Evolutionary conservation across 2,329 filamentous ascomycete genomes (phyloP), one percentile per base, ranked within the genome.

Genomic region (Tympanopsis confertula): DNA sequence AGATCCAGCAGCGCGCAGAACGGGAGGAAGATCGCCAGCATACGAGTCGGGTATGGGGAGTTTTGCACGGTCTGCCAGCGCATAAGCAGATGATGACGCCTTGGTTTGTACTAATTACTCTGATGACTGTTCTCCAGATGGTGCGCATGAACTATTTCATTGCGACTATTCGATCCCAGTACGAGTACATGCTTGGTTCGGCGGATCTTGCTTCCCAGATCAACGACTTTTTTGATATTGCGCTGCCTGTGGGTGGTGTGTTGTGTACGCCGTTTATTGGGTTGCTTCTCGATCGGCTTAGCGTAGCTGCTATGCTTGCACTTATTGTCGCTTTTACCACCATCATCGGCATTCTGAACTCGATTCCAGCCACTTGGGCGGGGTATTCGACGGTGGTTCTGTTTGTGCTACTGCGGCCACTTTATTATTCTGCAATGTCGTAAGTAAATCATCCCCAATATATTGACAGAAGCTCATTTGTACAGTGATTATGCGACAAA

Each of bases 401-500:
- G 1, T 87, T 87, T 45, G 79, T 84, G 14, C 53, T 86, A 20
- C 81, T 85, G 45, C 72, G 83, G 0, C 83, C 82, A 0, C 62
- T 87, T 0, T 88, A 86, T 56, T 87, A 87, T 57, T 84, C 80
- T 0, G 75, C 81, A 5, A 77, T 87, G 42, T 85, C 77, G 56
- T 65, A 51, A 56, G 62, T 4, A 2, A 45, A 35, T 26, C 12
- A 38, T 39, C 24, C 19, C 35, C 30, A 35, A 39, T 12, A 5
- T 12, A 5, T n/a, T 26, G 15, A 13, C 7, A 29, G 13, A n/a
- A 18, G 5, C 38, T 17, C 14, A 18, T 15, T 28, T 20, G 7
- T 4, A 14, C 18, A 66, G 63, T 4, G 82, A 86, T 55, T 87
- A 86, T 50, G 69, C 77, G 0, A 81, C 81, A n/a, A 86, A 86